Evolutionary conservation across 495 filamentous ascomycete genomes (phyloP), one percentile per base, ranked within the genome.

Genomic region (Penicillium longicatenatum): DNA sequence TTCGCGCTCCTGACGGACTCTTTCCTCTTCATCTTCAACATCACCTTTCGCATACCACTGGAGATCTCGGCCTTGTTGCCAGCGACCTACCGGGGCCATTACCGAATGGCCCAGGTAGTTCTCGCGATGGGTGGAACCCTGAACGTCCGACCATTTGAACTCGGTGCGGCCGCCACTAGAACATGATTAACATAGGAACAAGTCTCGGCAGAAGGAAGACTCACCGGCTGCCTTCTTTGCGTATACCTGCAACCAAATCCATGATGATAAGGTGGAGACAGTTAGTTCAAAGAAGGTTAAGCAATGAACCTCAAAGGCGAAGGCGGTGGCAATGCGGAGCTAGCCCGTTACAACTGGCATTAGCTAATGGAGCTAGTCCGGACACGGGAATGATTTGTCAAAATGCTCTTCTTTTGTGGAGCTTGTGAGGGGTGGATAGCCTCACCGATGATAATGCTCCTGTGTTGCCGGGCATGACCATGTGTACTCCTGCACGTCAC

Each of bases 101-200:
- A 98, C 68, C 21, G 90, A 95, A 71, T 98, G 94, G 42, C 95
- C 94, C 0, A 98, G 87, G 71, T 98, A 98, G 73, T 98, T 97
- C 69, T 98, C 93, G 63, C 94, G 91, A 64, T 97, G 92, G 41
- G 81, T 73, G 39, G 91, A 93, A 50, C 81, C 83, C 64, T 93
- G 88, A 67, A 98, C 94, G 65, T 96, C 91, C 60, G 93, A 89
- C 94, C 94, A 98, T 76, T 86, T 91, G 82, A 98, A 98, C 70
- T 95, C 90, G 75, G 85, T 88, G 67, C 87, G 87, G 65, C 94
- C 94, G 64, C 94, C 94, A 63, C 94, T 85, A 37, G 17, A 45
- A 48, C 6, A 29, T 2, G 33, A 39, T 64, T 52, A 66, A 58
- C 55, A 50, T 54, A 52, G 65, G 33, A 44, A 21, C 19, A 22